A percentile compares a stretch with the other conserved stretches of the same genome.
Evolutionary conservation across 2,329 filamentous ascomycete species (phyloP).

Genomic region (Calonectria hawksworthii): DNA sequence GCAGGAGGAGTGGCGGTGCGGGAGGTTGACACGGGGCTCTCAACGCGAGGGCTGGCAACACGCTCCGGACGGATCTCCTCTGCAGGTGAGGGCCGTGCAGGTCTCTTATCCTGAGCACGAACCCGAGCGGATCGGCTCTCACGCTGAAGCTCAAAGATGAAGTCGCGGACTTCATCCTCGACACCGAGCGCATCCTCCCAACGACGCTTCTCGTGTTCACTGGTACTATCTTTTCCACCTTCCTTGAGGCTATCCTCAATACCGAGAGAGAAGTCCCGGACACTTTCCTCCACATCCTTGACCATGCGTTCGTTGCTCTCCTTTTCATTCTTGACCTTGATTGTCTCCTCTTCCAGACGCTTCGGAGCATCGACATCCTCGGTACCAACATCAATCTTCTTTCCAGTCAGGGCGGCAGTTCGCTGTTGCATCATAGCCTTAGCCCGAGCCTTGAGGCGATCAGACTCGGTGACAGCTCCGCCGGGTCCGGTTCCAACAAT

Average conservation of each 20-base stretch:
- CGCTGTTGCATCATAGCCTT: slow-evolving; percentile 99
- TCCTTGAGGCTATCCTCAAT: slow-evolving; percentile 92
- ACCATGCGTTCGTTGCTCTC: slow-evolving; percentile 98
- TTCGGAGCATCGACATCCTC: slow-evolving; percentile 86
- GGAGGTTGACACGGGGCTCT: slow-evolving; percentile 67
- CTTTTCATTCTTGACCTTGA: slow-evolving; percentile 84
- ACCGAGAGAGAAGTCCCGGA: slow-evolving; percentile 86
- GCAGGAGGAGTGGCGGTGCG: slow-evolving; percentile 62
- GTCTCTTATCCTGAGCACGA: slow-evolving; percentile 69
- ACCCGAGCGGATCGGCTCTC: slow-evolving; percentile 84
- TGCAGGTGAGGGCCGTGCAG: slow-evolving; percentile 56
- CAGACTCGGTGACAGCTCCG: slow-evolving; percentile 90
- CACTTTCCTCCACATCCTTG: slow-evolving; percentile 94
- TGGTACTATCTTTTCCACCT: slow-evolving; percentile 78
- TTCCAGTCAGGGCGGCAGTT: slow-evolving; percentile 91
- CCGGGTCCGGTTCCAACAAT: slow-evolving; percentile 95
- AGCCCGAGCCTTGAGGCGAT: slow-evolving; percentile 93
- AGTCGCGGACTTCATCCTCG: slow-evolving; percentile 96
- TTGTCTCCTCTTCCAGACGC: slow-evolving; percentile 89
- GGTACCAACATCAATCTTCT: slow-evolving; percentile 76
- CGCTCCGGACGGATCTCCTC: slow-evolving; percentile 60
- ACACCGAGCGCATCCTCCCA: slow-evolving; percentile 98
- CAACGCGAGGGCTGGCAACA: slow-evolving; percentile 60
- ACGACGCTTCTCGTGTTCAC: slow-evolving; percentile 90
- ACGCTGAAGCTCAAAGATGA: slow-evolving; percentile 96